Evolutionary conservation across 2,329 filamentous ascomycete species (phyloP).

Genomic region (Pseudocercospora pini-densiflorae): DNA sequence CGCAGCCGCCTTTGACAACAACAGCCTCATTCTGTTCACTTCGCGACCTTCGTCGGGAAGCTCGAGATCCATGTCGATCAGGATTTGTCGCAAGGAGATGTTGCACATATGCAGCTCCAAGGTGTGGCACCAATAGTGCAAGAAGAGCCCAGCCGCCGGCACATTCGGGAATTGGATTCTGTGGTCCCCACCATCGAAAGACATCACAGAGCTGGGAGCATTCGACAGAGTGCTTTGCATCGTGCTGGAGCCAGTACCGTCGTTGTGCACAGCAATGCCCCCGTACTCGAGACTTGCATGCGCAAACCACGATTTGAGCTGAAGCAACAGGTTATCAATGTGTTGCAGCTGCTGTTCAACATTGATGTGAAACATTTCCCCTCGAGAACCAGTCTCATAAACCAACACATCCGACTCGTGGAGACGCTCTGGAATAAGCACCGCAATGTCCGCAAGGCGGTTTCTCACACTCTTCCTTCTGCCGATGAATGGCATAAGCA

Average conservation of each 20-base stretch:
- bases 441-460: not conserved
- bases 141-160: not conserved
- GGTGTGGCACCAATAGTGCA: not conserved
- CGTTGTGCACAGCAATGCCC: not conserved
- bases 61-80: not conserved
- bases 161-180: not conserved
- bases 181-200: not conserved
- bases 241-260: not conserved
- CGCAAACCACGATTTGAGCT: not conserved
- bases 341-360: not conserved
- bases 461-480: not conserved
- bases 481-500: not conserved
- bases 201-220: not conserved
- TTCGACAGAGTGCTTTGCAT: not conserved
- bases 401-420: not conserved
- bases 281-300: not conserved
- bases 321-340: not conserved
- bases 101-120: slow-evolving; percentile 2
- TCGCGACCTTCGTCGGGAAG: not conserved
- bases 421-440: not conserved
- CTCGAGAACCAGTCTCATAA: not conserved
- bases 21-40: not conserved
- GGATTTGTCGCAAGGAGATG: not conserved
- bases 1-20: not conserved
- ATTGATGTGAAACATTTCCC: not conserved